Base-by-base conservation (phyloP, 2,329 filamentous ascomycete genomes). In the Aspergillus oerlinghausenensis region DNA sequence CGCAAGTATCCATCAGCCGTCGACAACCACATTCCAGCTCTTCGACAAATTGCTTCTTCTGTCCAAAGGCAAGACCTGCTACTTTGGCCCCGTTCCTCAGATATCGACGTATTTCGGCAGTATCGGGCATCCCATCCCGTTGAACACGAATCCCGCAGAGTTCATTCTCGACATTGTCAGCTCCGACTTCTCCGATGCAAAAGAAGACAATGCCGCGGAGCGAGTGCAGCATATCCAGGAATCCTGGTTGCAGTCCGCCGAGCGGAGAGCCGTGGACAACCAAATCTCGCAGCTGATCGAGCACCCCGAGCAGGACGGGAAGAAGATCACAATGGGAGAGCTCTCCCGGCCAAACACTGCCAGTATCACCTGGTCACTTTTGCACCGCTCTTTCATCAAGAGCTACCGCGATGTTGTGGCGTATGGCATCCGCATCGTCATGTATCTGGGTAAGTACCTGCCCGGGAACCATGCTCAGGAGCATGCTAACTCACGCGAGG, bases 1-100 rank as follows among this genome's bases (percentile, higher is more conserved):
- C 57, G 88, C 88, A 3, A 90, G 88, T 42, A 94, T 95, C 59
- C 91, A 95, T 70, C 91, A 95, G 68, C 91, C 91, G 0, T 93
- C 89, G 0, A 89, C 89, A 0, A 82, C 86, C 0, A 92, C 88
- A 0, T 95, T 91, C 65, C 82, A 87, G 60, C 82, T 92, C 11
- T 95, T 95, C 63, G 90, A 95, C 69, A 90, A 89, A 69, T 77
- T 95, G 0, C 76, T 90, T 40, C 80, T 95, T 1, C 79, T 96
- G 0, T 92, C 89, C 0, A 77, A 76, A 3, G 90, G 90, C 19
- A 83, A 80, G 55, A 84, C 86, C 0, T 87, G 87, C 61, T 95
- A 92, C 73, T 90, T 88, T 61, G 91, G 90, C 0, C 76, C 84
- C 0, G 76, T 90, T 1, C 60, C 70, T 7, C 75, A 76, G 1